Conservation (phyloP, 116 monocot species). For the Phalaenopsis hybrid region DNA sequence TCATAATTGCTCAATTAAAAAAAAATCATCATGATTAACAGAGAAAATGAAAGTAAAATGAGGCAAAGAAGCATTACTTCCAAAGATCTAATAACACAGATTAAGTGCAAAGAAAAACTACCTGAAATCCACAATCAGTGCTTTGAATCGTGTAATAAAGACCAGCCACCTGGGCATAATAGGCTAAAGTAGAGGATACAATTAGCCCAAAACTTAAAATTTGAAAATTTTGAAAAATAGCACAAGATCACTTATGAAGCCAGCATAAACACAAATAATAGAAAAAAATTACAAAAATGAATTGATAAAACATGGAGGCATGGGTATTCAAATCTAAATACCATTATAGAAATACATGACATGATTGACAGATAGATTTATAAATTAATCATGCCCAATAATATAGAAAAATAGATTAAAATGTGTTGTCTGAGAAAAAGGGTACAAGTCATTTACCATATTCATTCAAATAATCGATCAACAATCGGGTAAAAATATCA, state of each 20-base stretch:
- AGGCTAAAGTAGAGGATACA: constrained; percentile 43
- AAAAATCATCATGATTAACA: background rate
- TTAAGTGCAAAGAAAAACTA: constrained; percentile 5
- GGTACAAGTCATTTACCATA: constrained; percentile 51
- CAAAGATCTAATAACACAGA: background rate
- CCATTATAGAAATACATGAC: background rate
- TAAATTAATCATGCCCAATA: background rate
- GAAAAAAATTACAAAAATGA: background rate
- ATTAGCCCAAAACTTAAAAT: background rate
- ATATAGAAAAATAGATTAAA: background rate
- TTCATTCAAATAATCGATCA: constrained; percentile 88
- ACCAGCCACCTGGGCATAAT: constrained; percentile 72
- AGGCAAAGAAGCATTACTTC: background rate
- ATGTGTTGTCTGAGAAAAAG: background rate
- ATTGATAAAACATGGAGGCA: background rate
- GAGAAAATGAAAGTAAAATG: background rate
- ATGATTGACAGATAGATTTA: background rate
- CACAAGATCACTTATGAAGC: background rate
- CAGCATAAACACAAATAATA: background rate
- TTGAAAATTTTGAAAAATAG: background rate
- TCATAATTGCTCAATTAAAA: background rate
- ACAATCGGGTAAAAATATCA: constrained; percentile 65
- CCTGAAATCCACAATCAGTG: constrained; percentile 76
- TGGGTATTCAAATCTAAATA: background rate
- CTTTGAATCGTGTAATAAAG: constrained; percentile 56